Evolutionary conservation across 306 rosid genomes (phyloP).

Genomic region (Chamaecrista fasciculata): DNA sequence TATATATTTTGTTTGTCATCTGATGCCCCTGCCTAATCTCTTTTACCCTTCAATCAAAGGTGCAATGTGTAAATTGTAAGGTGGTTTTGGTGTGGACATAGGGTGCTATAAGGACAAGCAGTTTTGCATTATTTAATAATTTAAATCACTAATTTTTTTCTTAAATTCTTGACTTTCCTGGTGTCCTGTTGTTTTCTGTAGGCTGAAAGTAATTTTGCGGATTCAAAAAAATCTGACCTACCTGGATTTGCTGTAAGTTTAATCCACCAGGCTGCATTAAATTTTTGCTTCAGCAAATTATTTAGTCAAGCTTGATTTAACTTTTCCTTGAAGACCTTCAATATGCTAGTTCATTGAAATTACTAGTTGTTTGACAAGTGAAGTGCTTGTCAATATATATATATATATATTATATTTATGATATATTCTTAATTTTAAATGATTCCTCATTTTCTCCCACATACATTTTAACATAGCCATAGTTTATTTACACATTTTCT

Average conservation of each 20-base stretch:
- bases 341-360: slow-evolving; percentile 13
- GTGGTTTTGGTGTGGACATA: slow-evolving; percentile 8
- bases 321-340: background rate
- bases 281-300: slow-evolving; percentile 22
- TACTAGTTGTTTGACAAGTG: background rate
- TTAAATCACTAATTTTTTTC: background rate
- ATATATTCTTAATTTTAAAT: too few species aligned
- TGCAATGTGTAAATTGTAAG: background rate
- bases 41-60: background rate
- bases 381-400: too few species aligned
- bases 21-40: background rate
- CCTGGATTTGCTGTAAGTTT: slow-evolving; percentile 72
- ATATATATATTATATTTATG: too few species aligned
- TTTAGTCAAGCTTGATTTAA: background rate
- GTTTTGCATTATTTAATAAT: background rate
- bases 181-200: slow-evolving; percentile 22
- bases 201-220: slow-evolving; percentile 42
- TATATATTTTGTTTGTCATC: slow-evolving; percentile 7
- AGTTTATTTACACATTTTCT: too few species aligned
- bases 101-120: slow-evolving; percentile 5
- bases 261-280: background rate
- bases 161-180: background rate
- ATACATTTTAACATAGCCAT: too few species aligned
- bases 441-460: too few species aligned
- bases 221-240: slow-evolving; percentile 59